phyloP scores from a whole-genome alignment of 2,329 filamentous ascomycete species.

The Aspergillus arachidicola region DNA sequence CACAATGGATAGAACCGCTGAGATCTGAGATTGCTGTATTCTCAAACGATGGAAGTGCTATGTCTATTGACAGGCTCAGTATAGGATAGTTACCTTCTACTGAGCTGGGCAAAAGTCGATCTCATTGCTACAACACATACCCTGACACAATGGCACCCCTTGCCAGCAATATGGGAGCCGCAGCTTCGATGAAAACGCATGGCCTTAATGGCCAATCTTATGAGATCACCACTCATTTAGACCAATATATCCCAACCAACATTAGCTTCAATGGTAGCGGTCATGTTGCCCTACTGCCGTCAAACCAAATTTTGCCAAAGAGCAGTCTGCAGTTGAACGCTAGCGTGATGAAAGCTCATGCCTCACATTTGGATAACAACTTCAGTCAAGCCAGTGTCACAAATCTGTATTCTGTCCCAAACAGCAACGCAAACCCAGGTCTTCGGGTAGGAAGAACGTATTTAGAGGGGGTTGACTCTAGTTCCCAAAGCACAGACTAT shows the following conservation, averaged over 20 bases:
- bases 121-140: constrained; percentile 1
- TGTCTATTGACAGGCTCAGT: constrained; percentile 2
- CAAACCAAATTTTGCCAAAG: constrained; percentile 3
- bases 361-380: background rate
- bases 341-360: background rate
- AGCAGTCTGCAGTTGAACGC: constrained; percentile 2
- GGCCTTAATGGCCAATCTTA: constrained; percentile 13
- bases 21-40: constrained; percentile 24
- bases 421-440: constrained; percentile 7
- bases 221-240: constrained; percentile 10
- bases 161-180: constrained; percentile 27
- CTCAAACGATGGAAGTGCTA: constrained; percentile 14
- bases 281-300: constrained; percentile 7
- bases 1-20: constrained; percentile 27
- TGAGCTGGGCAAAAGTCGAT: background rate
- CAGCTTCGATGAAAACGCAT: constrained; percentile 24
- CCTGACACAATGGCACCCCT: constrained; percentile 1
- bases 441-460: constrained; percentile 1
- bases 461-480: constrained; percentile 14
- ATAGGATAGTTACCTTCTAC: background rate
- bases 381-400: background rate
- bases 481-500: constrained; percentile 19
- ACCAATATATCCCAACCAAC: constrained; percentile 18
- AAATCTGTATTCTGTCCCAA: background rate
- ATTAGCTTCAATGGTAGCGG: constrained; percentile 6